Conservation (phyloP, 352 stramenopile genomes). For the Phytophthora cryptogea region DNA sequence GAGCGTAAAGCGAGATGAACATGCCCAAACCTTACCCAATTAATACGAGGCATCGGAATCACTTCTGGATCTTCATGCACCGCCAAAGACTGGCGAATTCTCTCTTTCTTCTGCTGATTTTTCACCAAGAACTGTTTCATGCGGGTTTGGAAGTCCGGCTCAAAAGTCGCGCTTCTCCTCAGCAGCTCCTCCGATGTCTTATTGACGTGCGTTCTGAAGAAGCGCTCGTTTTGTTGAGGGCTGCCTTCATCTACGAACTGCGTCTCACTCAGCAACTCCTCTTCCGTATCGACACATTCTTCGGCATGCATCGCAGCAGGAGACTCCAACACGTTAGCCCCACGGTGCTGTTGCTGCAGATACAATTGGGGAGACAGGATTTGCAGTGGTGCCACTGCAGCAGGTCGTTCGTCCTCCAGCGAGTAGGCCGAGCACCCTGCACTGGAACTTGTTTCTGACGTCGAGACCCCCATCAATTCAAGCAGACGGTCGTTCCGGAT, state of each 20-base stretch:
- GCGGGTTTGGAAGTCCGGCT: constrained; percentile 65
- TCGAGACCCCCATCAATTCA: constrained; percentile 22
- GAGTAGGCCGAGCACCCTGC: constrained; percentile 17
- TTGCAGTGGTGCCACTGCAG: constrained; percentile 17
- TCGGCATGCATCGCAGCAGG: background rate
- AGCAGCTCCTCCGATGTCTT: constrained; percentile 48
- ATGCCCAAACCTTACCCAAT: constrained; percentile 38
- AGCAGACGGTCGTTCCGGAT: constrained; percentile 27
- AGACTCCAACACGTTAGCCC: background rate
- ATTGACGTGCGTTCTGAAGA: constrained; percentile 17
- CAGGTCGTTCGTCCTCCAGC: constrained; percentile 13
- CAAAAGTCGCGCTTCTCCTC: constrained; percentile 50
- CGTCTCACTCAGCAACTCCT: constrained; percentile 5
- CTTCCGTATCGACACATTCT: constrained; percentile 5
- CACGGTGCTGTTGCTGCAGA: background rate
- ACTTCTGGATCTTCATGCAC: constrained; percentile 35
- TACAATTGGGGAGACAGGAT: constrained; percentile 4
- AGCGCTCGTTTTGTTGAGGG: background rate
- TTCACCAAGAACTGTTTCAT: constrained; percentile 60
- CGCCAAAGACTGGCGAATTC: constrained; percentile 44
- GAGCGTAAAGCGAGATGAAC: no score
- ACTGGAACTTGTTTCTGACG: constrained; percentile 19
- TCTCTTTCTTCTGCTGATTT: constrained; percentile 49
- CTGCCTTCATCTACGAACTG: constrained; percentile 6
- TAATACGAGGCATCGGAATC: constrained; percentile 52